Percentiles rank a stretch among this genome's conserved stretches.
Conservation (phyloP, 495 filamentous ascomycete species). For the Talaromyces adpressus region DNA sequence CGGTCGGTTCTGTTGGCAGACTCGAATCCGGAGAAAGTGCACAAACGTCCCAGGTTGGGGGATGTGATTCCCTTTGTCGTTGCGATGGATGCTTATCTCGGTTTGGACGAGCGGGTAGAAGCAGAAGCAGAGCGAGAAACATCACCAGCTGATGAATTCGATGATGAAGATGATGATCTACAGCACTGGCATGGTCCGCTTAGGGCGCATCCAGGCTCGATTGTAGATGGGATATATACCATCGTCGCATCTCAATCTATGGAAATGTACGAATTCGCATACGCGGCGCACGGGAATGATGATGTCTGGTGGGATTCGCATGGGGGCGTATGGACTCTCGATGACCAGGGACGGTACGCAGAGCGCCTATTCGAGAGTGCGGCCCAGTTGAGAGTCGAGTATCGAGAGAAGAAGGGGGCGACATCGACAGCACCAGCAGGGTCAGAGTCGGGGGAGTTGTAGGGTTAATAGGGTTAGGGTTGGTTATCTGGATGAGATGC, state of each 20-base stretch:
- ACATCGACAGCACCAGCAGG: neutral
- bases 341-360: neutral
- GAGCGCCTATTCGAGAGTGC: neutral
- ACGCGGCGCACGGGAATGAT: neutral
- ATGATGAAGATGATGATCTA: neutral
- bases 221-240: slow-evolving; percentile 6
- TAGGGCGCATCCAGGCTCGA: neutral
- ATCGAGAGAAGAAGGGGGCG: slow-evolving; percentile 3
- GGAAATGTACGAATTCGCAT: slow-evolving; percentile 8
- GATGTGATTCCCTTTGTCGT: slow-evolving; percentile 6
- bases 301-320: slow-evolving; percentile 5
- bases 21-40: neutral
- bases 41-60: neutral
- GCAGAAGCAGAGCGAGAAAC: neutral
- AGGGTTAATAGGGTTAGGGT: neutral
- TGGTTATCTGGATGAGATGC: neutral
- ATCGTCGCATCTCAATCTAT: neutral
- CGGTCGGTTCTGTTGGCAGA: slow-evolving; percentile 1
- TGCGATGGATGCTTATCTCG: neutral
- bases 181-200: slow-evolving; percentile 1
- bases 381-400: neutral
- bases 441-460: neutral
- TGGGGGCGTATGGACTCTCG: neutral
- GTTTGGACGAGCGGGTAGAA: neutral
- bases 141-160: neutral